Conservation (phyloP, 1,284 basidiomycete genomes). For the Waitea zeae region DNA sequence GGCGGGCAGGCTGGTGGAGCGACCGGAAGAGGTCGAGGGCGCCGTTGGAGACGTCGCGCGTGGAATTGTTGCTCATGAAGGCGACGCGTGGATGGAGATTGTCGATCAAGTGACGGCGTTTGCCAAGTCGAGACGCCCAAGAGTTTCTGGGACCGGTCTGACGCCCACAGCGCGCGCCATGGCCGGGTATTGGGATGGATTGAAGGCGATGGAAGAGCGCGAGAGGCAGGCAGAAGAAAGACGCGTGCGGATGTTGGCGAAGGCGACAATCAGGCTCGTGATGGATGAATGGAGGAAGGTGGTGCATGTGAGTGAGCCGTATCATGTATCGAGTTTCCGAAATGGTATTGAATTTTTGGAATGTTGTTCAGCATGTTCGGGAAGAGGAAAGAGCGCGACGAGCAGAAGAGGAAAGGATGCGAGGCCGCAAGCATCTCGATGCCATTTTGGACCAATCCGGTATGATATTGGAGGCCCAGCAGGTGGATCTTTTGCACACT, state of each 20-base stretch:
- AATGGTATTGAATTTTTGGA: neutral
- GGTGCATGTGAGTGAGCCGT: conserved; percentile 69
- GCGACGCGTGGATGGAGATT: conserved; percentile 37
- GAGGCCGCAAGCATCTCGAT: conserved; percentile 75
- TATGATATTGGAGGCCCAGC: conserved; percentile 73
- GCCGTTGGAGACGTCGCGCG: no score
- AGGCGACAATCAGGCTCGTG: conserved; percentile 54
- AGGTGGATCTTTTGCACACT: conserved; percentile 26
- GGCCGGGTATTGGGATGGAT: conserved; percentile 61
- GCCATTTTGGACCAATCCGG: conserved; percentile 85
- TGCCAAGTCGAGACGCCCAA: no score
- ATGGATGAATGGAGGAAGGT: conserved; percentile 81
- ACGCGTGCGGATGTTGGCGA: conserved; percentile 49
- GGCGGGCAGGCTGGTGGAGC: conserved; percentile 16
- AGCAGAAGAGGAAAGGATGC: conserved; percentile 46
- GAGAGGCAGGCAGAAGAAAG: conserved; percentile 50
- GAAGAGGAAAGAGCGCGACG: conserved; percentile 42
- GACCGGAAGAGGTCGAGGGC: no score
- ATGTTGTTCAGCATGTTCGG: conserved; percentile 39
- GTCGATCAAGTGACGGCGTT: conserved; percentile 24
- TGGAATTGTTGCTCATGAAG: conserved; percentile 9
- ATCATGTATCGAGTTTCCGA: conserved; percentile 1
- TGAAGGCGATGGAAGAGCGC: conserved; percentile 47
- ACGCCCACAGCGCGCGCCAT: no score
- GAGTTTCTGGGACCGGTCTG: no score